Evolutionary conservation across 2,329 filamentous ascomycete species (phyloP).

Genomic region (Immersiporthe knoxdaviesiana): DNA sequence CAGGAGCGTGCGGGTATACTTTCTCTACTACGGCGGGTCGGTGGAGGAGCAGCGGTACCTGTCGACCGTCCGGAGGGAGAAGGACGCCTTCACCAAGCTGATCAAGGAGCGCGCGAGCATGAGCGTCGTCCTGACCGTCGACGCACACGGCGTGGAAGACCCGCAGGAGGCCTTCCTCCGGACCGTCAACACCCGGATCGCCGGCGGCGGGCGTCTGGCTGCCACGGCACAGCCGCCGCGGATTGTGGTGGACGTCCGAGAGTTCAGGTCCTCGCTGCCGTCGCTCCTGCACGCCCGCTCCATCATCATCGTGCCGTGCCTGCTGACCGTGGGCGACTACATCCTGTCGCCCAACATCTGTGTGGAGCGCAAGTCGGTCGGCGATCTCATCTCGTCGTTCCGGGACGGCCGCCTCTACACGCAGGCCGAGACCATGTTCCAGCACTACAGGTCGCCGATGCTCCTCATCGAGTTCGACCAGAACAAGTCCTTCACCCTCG

Average conservation of each 20-base stretch:
- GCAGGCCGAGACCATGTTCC: slow-evolving; percentile 92
- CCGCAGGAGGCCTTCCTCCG: slow-evolving; percentile 90
- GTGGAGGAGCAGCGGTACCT: slow-evolving; percentile 96
- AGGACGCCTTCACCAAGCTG: slow-evolving; percentile 91
- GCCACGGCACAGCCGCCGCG: slow-evolving; percentile 87
- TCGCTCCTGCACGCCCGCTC: slow-evolving; percentile 87
- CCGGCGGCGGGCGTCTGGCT: slow-evolving; percentile 81
- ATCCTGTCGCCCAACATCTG: slow-evolving; percentile 89
- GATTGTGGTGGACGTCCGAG: slow-evolving; percentile 92
- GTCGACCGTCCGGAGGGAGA: slow-evolving; percentile 87
- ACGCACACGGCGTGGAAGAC: slow-evolving; percentile 71
- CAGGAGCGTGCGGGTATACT: slow-evolving; percentile 88
- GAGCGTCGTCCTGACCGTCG: slow-evolving; percentile 82
- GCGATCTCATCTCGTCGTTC: slow-evolving; percentile 89
- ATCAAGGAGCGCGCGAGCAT: slow-evolving; percentile 94
- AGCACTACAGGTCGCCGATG: slow-evolving; percentile 87
- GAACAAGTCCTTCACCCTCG: slow-evolving; percentile 95
- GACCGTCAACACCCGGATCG: slow-evolving; percentile 95
- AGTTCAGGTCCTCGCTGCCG: slow-evolving; percentile 91
- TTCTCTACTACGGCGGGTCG: slow-evolving; percentile 92
- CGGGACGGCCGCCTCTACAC: slow-evolving; percentile 88
- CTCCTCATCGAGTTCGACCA: slow-evolving; percentile 97
- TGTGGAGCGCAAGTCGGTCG: slow-evolving; percentile 91
- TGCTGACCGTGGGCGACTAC: slow-evolving; percentile 96
- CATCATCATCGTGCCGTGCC: slow-evolving; percentile 89